Base-by-base conservation (phyloP, 768 basidiomycete species). In the Terana coerulea region DNA sequence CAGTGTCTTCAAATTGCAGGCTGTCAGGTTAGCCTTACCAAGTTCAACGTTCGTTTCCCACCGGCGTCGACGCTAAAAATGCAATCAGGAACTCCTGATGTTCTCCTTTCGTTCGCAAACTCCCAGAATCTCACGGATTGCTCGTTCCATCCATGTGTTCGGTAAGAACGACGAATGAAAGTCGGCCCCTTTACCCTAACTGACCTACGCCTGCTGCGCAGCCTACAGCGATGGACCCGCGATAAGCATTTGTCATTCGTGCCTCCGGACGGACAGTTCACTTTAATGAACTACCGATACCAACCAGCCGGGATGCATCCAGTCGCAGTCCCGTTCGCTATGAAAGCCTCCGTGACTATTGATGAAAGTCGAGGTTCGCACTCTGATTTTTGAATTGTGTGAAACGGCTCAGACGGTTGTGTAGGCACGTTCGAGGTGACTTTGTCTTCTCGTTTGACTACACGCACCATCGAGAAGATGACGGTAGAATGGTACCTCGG, bases 111-210 rank as follows among this genome's bases (percentile, higher is more conserved):
- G 12, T 89, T 95, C 64, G 75, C 80, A 6, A 92, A 91, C 64
- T 77, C 89, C 1, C 80, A 80, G 59, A 77, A 81, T 26, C 71
- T 94, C 60, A 74, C 73, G 1, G 90, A 95, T 59, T 88, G 86
- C 55, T 81, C 89, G 1, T 95, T 98, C 67, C 95, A 98, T 65
- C 83, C 94, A 26, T 97, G 93, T 65, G 84, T 98, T 50, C 79
- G 95, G 91, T 91, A 66, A 52, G 80, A 64, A 10, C 49, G 56
- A 49, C 14, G 53, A 39, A 28, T 29, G 58, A 24, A 3, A 34
- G 10, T 6, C 40, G 14, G n/a, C 2, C 17, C 90, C 7, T 45
- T 26, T 15, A 3, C 34, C 40, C 34, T 47, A 24, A 22, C 41
- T 21, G 21, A 17, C 24, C 17, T 26, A 39, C 51, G 57, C 54